Evolutionary conservation across 306 rosid genomes (phyloP), one percentile per base, ranked within the genome.

Genomic region (Sophora flavescens): DNA sequence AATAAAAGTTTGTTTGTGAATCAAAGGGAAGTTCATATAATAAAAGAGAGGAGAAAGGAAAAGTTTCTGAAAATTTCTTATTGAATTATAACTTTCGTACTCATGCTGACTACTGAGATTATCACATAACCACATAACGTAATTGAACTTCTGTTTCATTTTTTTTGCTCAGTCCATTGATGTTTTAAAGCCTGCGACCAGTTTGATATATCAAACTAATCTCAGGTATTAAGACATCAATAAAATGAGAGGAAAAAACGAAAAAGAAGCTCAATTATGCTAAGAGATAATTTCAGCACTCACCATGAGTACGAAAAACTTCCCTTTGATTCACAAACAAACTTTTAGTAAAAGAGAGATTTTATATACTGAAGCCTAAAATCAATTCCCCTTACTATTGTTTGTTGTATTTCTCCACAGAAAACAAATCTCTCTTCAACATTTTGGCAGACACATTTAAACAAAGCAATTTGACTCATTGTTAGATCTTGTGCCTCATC

Each of bases 401-500:
- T 90, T 28, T 92, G 97, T 2, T 96, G 92, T 0, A 96, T 92
- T 68, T 92, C 97, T 6, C 97, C 96, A 3, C 93, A 88, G 68
- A 92, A 92, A 50, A 92, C 91, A 76, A 92, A 92, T 3, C 97
- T 96, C 44, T 90, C 97, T 36, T 92, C 93, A 0, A 88, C 86
- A 81, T 92, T 87, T 72, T 60, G 74, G 81, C 97, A 88, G 17
- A 92, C 79, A 73, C 88, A 71, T 72, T 84, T 92, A 56, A 92
- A 92, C 41, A 92, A 72, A 39, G 92, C 86, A 75, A 90, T 87
- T 80, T 92, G 97, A 81, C 86, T 84, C 96, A 92, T 86, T 16
- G 91, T 88, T 5, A 92, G 84, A 77, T 92, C 97, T 44, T 92
- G 97, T 57, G 90, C 97, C 83, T 92, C 97, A 70, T 92, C 97